These are phyloP conservation scores for Mortierella sp. DNA, from an alignment of 371 early-diverging fungal species.

Conservation along the genomic window DNA sequence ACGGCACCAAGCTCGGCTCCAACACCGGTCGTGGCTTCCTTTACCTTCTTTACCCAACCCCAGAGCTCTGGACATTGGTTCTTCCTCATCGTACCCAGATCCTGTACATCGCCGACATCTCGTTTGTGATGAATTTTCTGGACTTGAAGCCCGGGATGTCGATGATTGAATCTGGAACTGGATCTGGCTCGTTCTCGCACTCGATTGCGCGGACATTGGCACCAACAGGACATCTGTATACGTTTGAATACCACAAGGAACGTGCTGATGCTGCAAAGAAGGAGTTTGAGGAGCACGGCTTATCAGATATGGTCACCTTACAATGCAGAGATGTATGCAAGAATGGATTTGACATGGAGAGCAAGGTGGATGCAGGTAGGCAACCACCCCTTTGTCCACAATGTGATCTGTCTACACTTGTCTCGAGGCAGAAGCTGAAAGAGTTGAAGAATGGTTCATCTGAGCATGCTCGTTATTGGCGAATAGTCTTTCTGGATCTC, in stretches of 20 bases:
- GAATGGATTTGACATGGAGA: conserved; percentile 84
- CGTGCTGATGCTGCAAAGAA: conserved; percentile 74
- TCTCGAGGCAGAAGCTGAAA: too few relatives aligned
- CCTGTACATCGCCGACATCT: conserved; percentile 92
- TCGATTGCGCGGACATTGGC: conserved; percentile 89
- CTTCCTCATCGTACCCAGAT: conserved; percentile 97
- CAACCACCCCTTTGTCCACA: too few relatives aligned
- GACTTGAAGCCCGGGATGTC: conserved; percentile 87
- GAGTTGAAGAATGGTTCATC: too few relatives aligned
- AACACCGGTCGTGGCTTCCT: conserved; percentile 83
- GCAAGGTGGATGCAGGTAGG: conserved; percentile 83
- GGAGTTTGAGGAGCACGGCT: conserved; percentile 87
- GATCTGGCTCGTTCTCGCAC: conserved; percentile 96
- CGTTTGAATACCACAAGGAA: conserved; percentile 94
- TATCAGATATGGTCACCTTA: conserved; percentile 71
- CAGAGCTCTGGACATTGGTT: conserved; percentile 95
- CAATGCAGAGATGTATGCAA: conserved; percentile 90
- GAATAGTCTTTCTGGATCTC: conserved; percentile 91
- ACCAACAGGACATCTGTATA: conserved; percentile 87
- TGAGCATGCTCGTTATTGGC: not conserved
- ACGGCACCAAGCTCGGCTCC: conserved; percentile 82
- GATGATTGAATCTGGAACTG: conserved; percentile 95
- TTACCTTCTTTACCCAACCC: conserved; percentile 91
- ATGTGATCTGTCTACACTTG: not conserved
- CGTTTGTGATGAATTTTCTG: conserved; percentile 82